Percentiles rank a stretch among this genome's conserved stretches.
Conservation (phyloP, 2,329 filamentous ascomycete species). For the Apiospora marii region DNA sequence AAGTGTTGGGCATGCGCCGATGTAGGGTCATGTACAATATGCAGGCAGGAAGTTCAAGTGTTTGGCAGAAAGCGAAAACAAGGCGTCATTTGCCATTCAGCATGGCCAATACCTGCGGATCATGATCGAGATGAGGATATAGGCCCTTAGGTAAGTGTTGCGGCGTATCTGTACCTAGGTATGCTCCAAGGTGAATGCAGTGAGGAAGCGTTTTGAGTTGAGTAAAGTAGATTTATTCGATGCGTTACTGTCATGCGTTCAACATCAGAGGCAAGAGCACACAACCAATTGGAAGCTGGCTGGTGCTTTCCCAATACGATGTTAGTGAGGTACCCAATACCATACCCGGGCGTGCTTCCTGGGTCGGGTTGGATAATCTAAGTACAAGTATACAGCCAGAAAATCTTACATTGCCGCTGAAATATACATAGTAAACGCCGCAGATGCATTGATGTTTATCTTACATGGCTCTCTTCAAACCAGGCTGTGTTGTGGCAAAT, state of each 20-base stretch:
- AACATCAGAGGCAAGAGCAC: background rate
- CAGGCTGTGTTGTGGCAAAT: background rate
- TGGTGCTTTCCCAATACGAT: background rate
- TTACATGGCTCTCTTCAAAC: background rate
- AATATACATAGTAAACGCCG: background rate
- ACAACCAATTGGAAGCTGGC: background rate
- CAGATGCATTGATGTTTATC: background rate
- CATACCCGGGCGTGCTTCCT: too few species aligned
- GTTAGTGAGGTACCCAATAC: background rate
- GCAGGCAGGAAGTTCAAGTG: constrained; percentile 11
- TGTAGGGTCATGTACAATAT: constrained; percentile 2
- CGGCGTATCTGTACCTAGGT: background rate
- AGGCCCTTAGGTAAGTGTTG: background rate
- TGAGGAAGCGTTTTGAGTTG: background rate
- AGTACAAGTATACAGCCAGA: background rate
- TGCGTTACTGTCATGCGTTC: background rate
- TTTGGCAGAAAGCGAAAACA: constrained; percentile 1
- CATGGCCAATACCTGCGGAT: background rate
- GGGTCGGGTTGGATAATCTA: background rate
- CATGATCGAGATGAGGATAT: background rate
- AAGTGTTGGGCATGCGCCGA: background rate
- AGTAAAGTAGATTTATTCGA: background rate
- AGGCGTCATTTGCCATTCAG: background rate
- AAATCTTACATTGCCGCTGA: background rate
- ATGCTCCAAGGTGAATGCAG: background rate